Base-by-base conservation (phyloP, 371 early-diverging fungal species). In the Lichtheimia corymbifera region DNA sequence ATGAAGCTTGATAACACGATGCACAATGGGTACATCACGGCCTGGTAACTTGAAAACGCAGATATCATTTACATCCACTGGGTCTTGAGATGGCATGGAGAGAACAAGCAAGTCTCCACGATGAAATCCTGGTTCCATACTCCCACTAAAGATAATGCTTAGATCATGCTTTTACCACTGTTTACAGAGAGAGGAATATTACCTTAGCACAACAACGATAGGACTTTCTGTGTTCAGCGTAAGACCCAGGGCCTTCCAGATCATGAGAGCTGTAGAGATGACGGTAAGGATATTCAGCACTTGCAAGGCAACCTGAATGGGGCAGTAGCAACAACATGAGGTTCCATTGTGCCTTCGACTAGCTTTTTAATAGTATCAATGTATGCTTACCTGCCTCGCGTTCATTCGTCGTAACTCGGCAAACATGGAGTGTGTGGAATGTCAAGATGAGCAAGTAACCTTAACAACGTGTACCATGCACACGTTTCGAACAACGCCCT, bases 91-190 rank as follows among this genome's bases (percentile, higher is more conserved):
- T 41, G 85, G 85, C 61, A 92, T 80, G 50, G 86, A 76, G 41
- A 99, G 80, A 63, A 99, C 91, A 20, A 99, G 82, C 61, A 99
- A 89, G 73, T 99, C 99, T 24, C 99, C 99, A 63, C 98, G 84
- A 63, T 93, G 84, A 73, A 99, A 99, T 22, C 97, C 99, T 30
- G 99, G 99, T 62, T 93, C 94, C 99, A 99, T 99, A 75, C 95
- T 94, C 64, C 94, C 99, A 77, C 97, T 98, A 60, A 4, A 51
- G 4, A 9, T 50, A 6, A 44, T 14, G 20, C 25, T 35, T 35
- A 35, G 35, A 40, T 15, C 18, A 53, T 27, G 25, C 15, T 15
- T 47, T 2, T 47, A n/a, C 14, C 17, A n/a, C 22, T 7, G 1
- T 47, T 0, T 17, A n/a, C n/a, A 22, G 47, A n/a, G 47, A 18